Base-by-base conservation (phyloP, 129 eudicot genomes). In the Escallonia herrerae region DNA sequence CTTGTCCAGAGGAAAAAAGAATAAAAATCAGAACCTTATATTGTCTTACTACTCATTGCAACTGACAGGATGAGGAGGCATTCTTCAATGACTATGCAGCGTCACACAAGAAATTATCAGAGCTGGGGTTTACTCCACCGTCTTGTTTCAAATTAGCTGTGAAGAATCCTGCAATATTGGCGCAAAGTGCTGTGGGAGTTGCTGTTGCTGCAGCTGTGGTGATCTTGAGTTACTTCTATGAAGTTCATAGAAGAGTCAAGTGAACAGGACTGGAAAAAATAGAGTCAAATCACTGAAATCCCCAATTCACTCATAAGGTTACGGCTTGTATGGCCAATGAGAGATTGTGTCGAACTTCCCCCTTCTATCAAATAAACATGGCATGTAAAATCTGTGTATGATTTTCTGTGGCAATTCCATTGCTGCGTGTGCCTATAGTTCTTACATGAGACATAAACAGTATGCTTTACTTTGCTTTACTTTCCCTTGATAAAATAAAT, bases 81-180 rank as follows among this genome's bases (percentile, higher is more conserved):
- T 94, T 94, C 80, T 86, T 94, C 80, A 77, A 58, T 79, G 99
- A 94, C 73, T 93, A 93, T 50, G 97, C 97, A 6, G 84, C 64
- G 50, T 94, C 99, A 54, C 99, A 94, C 86, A 94, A 94, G 82
- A 94, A 84, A 79, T 81, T 94, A 8, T 94, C 99, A 9, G 95
- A 94, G 73, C 64, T 94, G 48, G 99, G 99, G n/a, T 89, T 89
- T 69, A 84, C 44, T 14, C 82, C 85, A n/a, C 77, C 95, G n/a
- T 57, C 84, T 62, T 51, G 44, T 46, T 15, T 45, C 41, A 14
- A 58, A 13, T 2, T 22, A 54, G 62, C 44, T 46, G 40, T 64
- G 47, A 74, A 73, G 74, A 80, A 69, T 41, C 41, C 58, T 14
- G 11, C 77, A 9, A 67, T 71, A 44, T 55, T 72, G 60, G 81